Conservation (phyloP, 495 filamentous ascomycete species). For the Eremomyces bilateralis region DNA sequence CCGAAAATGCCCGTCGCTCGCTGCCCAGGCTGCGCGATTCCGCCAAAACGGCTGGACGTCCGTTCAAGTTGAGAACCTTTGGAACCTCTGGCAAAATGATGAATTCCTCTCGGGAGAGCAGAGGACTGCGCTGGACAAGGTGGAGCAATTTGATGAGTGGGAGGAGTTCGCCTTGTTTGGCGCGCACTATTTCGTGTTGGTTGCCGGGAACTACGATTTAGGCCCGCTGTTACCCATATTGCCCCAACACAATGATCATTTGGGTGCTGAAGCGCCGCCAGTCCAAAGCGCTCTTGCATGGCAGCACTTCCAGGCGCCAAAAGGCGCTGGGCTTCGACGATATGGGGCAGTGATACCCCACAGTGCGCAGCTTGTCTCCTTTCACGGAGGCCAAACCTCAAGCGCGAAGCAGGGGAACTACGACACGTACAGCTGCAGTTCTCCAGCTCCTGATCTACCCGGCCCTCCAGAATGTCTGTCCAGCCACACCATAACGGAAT, state of each 20-base stretch:
- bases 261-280: too few species aligned
- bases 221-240: too few species aligned
- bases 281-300: too few species aligned
- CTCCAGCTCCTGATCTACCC: neutral
- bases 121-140: constrained; percentile 32
- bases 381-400: too few species aligned
- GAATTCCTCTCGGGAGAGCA: constrained; percentile 33
- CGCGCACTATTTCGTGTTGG: constrained; percentile 66
- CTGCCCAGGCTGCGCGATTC: constrained; percentile 46
- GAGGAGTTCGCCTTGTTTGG: constrained; percentile 81
- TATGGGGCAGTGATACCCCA: too few species aligned
- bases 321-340: too few species aligned
- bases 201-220: constrained; percentile 27
- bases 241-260: too few species aligned
- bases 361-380: too few species aligned
- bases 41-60: constrained; percentile 37
- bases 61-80: constrained; percentile 51
- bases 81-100: constrained; percentile 60
- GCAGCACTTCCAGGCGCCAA: too few species aligned
- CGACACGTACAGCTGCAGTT: neutral
- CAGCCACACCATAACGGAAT: constrained; percentile 53
- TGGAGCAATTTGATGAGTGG: constrained; percentile 89
- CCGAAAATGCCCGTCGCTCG: constrained; percentile 40
- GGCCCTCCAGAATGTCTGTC: constrained; percentile 11
- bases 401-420: too few species aligned